Evolutionary conservation across 148 eudicot genomes (phyloP).

Genomic region (Rheum nobile): DNA sequence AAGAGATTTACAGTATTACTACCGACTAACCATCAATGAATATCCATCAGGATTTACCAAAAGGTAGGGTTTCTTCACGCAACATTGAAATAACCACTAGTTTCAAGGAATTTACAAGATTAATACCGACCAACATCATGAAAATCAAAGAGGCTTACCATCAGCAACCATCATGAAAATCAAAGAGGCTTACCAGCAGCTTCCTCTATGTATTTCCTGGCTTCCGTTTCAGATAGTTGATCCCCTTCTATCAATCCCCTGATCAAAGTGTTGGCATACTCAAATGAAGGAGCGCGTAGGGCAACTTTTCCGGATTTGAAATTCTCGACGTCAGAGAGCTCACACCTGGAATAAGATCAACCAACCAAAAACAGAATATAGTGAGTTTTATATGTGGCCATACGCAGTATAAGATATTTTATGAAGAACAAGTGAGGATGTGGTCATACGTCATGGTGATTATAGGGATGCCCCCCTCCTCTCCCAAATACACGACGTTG

Average conservation of each 20-base stretch:
- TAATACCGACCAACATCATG: not conserved
- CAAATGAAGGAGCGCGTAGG: conserved; percentile 36
- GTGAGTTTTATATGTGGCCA: not conserved
- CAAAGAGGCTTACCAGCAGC: conserved; percentile 55
- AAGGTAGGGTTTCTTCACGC: too few relatives aligned
- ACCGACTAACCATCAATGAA: too few relatives aligned
- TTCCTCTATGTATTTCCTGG: conserved; percentile 53
- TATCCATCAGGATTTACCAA: too few relatives aligned
- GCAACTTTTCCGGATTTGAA: conserved; percentile 56
- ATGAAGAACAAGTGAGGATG: not conserved
- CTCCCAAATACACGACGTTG: conserved; percentile 60
- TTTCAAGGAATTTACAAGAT: too few relatives aligned
- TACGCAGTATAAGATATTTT: not conserved
- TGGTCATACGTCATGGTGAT: conserved; percentile 84
- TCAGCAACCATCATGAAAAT: conserved; percentile 23
- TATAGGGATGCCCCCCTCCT: conserved; percentile 68
- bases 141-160: conserved; percentile 42
- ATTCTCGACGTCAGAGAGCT: conserved; percentile 34
- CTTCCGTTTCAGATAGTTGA: conserved; percentile 65
- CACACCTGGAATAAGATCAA: conserved; percentile 43
- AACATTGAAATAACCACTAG: too few relatives aligned
- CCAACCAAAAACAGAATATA: not conserved
- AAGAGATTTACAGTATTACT: too few relatives aligned
- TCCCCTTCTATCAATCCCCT: conserved; percentile 61
- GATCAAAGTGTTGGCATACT: conserved; percentile 54